Evolutionary conservation across 192 early-diverging fungal genomes (phyloP), one percentile per base, ranked within the genome.

Genomic region (Geranomyces michiganensis): DNA sequence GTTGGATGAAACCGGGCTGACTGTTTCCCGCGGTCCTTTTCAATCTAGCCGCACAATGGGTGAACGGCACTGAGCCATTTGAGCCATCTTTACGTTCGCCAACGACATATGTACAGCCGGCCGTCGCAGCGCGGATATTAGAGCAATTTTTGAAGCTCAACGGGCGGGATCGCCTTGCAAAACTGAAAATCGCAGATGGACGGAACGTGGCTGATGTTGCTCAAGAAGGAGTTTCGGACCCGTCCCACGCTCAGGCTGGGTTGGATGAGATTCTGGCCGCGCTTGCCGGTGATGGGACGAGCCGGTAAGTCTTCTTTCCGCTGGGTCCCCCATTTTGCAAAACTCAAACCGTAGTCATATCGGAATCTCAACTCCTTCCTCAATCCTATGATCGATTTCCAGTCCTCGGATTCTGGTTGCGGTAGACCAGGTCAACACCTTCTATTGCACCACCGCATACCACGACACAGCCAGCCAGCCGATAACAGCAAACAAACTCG

Each of bases 371-470:
- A n/a, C n/a, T n/a, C n/a, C n/a, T n/a, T n/a, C n/a, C n/a, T n/a
- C n/a, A n/a, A n/a, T n/a, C n/a, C n/a, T n/a, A n/a, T n/a, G n/a
- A n/a, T n/a, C n/a, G n/a, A n/a, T n/a, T n/a, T n/a, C 24, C 44
- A 64, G 70, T 2, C 15, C 44, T 30, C 46, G 41, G 13, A 22
- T 72, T 5, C 62, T 72, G 21, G 3, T 72, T 30, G 70, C 70
- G 13, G 48, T 72, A 12, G 70, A 72, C 51, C 70, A 72, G 62
- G 30, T 64, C 22, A 72, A 72, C 51, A 43, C 61, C 2, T 64
- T 72, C 32, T 72, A 64, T 31, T 43, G 61, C 46, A 72, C 43
- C 26, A 72, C 70, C 12, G 70, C 70, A 19, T 72, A 72, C 33
- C 53, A 45, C 48, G 62, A 72, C 62, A 27, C 62, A 4, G 45